Conservation (phyloP, 768 basidiomycete genomes). For the Collybia mongolica region DNA sequence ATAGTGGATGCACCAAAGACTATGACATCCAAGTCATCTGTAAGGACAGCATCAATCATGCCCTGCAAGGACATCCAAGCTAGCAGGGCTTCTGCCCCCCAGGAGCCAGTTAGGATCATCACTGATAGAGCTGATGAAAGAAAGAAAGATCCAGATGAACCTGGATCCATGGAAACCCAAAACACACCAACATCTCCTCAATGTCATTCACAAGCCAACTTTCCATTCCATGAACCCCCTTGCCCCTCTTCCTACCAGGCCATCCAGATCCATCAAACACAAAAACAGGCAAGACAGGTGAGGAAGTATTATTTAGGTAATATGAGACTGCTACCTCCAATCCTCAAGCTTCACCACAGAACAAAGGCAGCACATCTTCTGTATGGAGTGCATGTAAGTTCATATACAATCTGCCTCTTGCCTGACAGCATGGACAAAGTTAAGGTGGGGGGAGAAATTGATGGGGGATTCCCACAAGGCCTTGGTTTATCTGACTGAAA, state of each 20-base stretch:
- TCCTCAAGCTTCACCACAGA: too few relatives aligned
- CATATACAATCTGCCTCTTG: too few relatives aligned
- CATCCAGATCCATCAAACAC: background rate
- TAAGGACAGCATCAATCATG: background rate
- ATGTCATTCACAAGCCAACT: constrained; percentile 41
- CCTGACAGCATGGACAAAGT: too few relatives aligned
- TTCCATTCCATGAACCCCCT: constrained; percentile 31
- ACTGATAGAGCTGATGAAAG: too few relatives aligned
- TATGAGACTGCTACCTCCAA: too few relatives aligned
- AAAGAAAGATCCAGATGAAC: background rate
- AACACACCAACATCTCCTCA: constrained; percentile 16
- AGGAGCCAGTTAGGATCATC: background rate
- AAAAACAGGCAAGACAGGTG: background rate
- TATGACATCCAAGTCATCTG: background rate
- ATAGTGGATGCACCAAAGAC: background rate
- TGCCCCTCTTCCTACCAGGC: constrained; percentile 22
- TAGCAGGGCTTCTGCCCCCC: constrained; percentile 1
- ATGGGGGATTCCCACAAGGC: too few relatives aligned
- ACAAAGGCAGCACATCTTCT: too few relatives aligned
- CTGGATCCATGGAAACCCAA: background rate
- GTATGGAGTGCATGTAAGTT: too few relatives aligned
- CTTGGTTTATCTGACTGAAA: too few relatives aligned
- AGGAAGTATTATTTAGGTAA: too few relatives aligned
- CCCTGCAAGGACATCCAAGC: background rate
- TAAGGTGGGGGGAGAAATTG: too few relatives aligned